Evolutionary conservation across 495 filamentous ascomycete genomes (phyloP), one percentile per base, ranked within the genome.

Genomic region (Neurospora sublineolata): DNA sequence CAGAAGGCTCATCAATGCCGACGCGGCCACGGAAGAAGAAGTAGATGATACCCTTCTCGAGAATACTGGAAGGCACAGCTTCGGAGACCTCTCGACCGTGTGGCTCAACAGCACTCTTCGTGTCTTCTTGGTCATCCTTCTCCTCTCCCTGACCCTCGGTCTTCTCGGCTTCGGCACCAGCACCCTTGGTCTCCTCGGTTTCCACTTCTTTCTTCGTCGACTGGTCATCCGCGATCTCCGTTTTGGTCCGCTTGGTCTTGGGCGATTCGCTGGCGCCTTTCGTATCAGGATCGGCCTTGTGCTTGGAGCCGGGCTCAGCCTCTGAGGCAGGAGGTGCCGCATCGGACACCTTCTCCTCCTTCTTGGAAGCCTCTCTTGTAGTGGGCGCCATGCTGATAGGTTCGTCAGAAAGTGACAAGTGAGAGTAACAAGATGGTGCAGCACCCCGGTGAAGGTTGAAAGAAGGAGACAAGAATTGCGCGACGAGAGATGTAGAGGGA

Each of bases 41-140:
- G 84, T 97, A 97, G 74, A 98, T 92, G 74, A 97, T 86, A 3
- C 94, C 94, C 75, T 97, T 97, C 76, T 98, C 94, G 12, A 97
- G 84, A 37, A 95, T 88, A 70, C 83, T 92, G n/a, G 91, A 90
- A 0, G 93, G 88, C 7, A 89, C 83, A 9, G 72, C 11, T 30
- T 79, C 72, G 1, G 36, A 38, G 14, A 42, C 64, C 4, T 74
- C 52, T 12, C 73, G 71, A 67, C 71, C 74, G 18, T 73, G 60
- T 2, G 76, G 71, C 37, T 80, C 72, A 2, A 76, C 77, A 7
- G 78, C 76, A 8, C 52, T 73, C 37, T 30, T 72, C 58, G 38
- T 36, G 42, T 41, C n/a, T 72, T 58, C n/a, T 37, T 39, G 27
- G 60, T 6, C 46, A 23, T 20, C 38, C 14, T n/a, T 27, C 37